Base-by-base conservation (phyloP, 2,329 filamentous ascomycete species). In the Pseudovirgaria hyperparasitica region DNA sequence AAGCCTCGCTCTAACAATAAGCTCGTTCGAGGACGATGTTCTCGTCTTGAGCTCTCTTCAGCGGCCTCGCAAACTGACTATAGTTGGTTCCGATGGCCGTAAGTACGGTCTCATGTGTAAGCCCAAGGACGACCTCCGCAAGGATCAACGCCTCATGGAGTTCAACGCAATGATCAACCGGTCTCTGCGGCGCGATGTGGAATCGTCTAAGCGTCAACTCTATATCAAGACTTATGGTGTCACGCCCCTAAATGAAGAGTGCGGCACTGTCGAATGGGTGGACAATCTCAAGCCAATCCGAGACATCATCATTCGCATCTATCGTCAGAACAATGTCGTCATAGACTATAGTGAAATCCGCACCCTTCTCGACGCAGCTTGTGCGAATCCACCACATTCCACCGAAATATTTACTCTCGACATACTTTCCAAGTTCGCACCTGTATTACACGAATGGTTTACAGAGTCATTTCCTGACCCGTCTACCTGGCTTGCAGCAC, bases 161-260 rank as follows among this genome's bases (percentile, higher is more conserved):
- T 98, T 98, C 63, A 98, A 96, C 50, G 76, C 79, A 23, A 90
- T 96, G 72, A 96, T 98, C 61, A 98, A 98, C 50, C 72, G 90
- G 32, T 84, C 87, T 3, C 59, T 99, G 30, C 93, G 94, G 48
- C 76, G 81, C 35, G 86, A 96, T 44, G 76, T 86, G 2, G 86
- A 94, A 48, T 82, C 85, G 10, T 92, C 82, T 53, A 80, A 82
- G 50, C 73, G 90, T 10, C 81, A 90, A 38, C 67, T 98, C 29
- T 52, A 54, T 29, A 93, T 99, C 55, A 85, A 86, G 46, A 98
- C 90, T 0, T 98, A 99, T 43, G 85, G 84, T 5, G 92, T 99
- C 9, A 93, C 87, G 4, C 92, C 90, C 2, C 63, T 99, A 25
- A 96, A 93, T 49, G 92, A 98, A 56, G 87, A 96, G 56, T 96